Percentiles rank a stretch among this genome's conserved stretches.
Conservation (phyloP, 495 filamentous ascomycete species). For the Podospora pseudoanserina region DNA sequence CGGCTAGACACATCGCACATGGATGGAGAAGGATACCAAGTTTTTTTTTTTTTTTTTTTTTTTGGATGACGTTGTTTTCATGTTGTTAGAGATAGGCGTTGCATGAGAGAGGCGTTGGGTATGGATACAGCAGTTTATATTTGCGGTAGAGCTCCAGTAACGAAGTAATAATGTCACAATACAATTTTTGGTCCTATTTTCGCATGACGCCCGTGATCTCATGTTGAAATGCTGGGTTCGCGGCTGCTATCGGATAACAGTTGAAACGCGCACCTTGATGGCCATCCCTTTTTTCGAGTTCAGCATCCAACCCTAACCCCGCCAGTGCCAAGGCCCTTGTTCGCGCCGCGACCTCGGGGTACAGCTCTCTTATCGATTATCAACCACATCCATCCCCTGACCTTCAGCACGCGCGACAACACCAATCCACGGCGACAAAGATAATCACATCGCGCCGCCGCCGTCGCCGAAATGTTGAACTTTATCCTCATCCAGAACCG, state of each 20-base stretch:
- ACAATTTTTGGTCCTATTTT: too few relatives aligned
- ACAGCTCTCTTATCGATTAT: neutral
- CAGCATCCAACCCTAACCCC: neutral
- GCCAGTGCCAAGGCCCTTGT: neutral
- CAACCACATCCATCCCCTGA: neutral
- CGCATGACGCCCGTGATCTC: too few relatives aligned
- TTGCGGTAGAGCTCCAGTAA: neutral
- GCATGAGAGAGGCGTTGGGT: neutral
- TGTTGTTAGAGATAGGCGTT: neutral
- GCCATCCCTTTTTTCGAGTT: neutral
- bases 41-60: neutral
- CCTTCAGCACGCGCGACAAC: conserved; percentile 4
- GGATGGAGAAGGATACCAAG: conserved; percentile 2
- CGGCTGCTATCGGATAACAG: neutral
- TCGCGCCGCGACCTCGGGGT: neutral
- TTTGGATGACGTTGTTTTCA: neutral
- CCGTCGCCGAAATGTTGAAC: conserved; percentile 58
- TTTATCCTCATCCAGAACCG: conserved; percentile 97
- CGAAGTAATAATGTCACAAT: neutral
- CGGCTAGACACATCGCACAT: neutral
- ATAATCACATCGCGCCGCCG: conserved; percentile 9
- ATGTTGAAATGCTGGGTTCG: too few relatives aligned
- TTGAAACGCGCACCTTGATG: neutral
- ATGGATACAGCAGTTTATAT: neutral
- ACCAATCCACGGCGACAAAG: neutral